phyloP scores from a whole-genome alignment of 192 early-diverging fungal species.

The Coemansia sp. region DNA sequence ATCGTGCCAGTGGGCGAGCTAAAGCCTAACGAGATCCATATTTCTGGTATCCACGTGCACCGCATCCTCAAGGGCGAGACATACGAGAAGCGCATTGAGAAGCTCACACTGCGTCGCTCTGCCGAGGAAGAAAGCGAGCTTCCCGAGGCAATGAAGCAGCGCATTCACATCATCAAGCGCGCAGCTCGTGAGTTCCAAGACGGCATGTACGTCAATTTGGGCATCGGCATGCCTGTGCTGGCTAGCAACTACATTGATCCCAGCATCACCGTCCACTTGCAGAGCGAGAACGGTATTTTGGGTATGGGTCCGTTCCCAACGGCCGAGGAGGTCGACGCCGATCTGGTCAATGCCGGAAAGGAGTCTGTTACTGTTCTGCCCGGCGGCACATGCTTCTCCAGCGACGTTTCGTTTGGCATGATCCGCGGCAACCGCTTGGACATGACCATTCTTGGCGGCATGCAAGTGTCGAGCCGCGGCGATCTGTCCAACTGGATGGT shows the following conservation, averaged over 20 bases:
- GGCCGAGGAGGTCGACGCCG: constrained; percentile 69
- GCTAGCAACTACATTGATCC: constrained; percentile 72
- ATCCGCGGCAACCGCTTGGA: constrained; percentile 77
- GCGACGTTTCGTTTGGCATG: constrained; percentile 78
- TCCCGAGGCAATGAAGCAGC: constrained; percentile 44
- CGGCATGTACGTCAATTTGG: constrained; percentile 73
- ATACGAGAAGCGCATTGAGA: constrained; percentile 75
- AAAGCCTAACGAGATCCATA: constrained; percentile 69
- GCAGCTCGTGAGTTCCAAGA: constrained; percentile 78
- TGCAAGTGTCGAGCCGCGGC: constrained; percentile 74
- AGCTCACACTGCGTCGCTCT: constrained; percentile 57
- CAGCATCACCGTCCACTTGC: constrained; percentile 70
- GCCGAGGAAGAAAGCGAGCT: constrained; percentile 32
- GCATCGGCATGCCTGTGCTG: constrained; percentile 80
- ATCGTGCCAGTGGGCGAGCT: constrained; percentile 70
- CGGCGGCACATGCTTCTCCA: constrained; percentile 68
- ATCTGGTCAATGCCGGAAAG: constrained; percentile 82
- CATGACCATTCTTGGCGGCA: constrained; percentile 73
- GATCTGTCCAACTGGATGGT: constrained; percentile 86
- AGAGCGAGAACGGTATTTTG: constrained; percentile 80
- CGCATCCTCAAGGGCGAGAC: constrained; percentile 68
- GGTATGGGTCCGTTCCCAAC: constrained; percentile 76
- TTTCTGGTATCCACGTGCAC: constrained; percentile 73
- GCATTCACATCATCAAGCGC: constrained; percentile 71
- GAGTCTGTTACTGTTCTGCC: constrained; percentile 74